These are phyloP conservation scores for Sanghuangporus sanghuang DNA, from an alignment of 1,284 basidiomycete genomes.

Conservation along the genomic window DNA sequence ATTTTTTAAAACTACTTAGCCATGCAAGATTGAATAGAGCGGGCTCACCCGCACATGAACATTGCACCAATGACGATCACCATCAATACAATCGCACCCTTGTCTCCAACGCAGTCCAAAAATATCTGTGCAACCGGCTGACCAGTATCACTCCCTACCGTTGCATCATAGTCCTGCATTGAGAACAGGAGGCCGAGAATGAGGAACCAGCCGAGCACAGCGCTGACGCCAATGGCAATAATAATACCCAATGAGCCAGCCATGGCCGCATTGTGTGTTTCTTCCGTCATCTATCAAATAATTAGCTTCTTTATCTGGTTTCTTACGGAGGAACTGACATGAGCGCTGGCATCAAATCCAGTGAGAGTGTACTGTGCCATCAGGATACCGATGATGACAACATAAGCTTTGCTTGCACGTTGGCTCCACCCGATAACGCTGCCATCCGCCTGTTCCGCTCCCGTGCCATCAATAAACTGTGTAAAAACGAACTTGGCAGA, in stretches of 20 bases:
- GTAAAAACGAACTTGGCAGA: slow-evolving; percentile 63
- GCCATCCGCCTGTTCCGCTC: slow-evolving; percentile 34
- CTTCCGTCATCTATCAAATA: slow-evolving; percentile 63
- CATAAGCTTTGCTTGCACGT: slow-evolving; percentile 64
- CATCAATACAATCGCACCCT: slow-evolving; percentile 69
- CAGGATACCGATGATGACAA: slow-evolving; percentile 63
- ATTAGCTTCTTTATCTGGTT: not conserved
- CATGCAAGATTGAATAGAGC: not conserved
- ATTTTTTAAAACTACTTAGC: not conserved
- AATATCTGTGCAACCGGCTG: slow-evolving; percentile 76
- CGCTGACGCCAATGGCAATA: slow-evolving; percentile 72
- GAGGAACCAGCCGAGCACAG: slow-evolving; percentile 68
- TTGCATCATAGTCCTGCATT: slow-evolving; percentile 62
- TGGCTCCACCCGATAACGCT: slow-evolving; percentile 50
- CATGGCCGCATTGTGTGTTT: slow-evolving; percentile 70
- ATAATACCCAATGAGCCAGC: slow-evolving; percentile 61
- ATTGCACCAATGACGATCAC: slow-evolving; percentile 67
- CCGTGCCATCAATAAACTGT: slow-evolving; percentile 67
- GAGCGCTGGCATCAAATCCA: slow-evolving; percentile 68
- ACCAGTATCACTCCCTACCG: slow-evolving; percentile 48
- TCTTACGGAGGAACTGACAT: slow-evolving; percentile 37
- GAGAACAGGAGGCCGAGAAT: slow-evolving; percentile 68
- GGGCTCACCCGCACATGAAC: slow-evolving; percentile 61
- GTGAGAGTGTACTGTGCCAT: slow-evolving; percentile 71
- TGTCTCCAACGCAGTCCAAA: slow-evolving; percentile 65